Conservation (phyloP, 176 grass and related monocot species). For the Rhynchospora tenuis region DNA sequence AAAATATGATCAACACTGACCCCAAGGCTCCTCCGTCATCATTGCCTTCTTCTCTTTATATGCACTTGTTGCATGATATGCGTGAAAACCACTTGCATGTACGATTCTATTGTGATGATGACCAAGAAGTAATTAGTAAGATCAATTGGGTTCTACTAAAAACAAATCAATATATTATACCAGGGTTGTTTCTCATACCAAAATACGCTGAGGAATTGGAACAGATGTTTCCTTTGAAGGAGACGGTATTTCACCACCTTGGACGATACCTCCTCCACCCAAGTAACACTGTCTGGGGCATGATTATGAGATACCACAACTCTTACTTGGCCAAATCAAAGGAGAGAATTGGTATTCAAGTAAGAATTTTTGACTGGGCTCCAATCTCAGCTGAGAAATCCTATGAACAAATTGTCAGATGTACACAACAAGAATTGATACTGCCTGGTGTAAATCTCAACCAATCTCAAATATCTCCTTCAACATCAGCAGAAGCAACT, state of each 20-base stretch:
- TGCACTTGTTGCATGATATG: conserved; percentile 42
- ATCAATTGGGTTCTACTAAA: conserved; percentile 57
- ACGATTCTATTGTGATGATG: conserved; percentile 56
- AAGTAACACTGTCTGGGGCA: conserved; percentile 45
- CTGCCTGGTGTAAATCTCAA: conserved; percentile 32
- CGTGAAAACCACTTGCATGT: conserved; percentile 15
- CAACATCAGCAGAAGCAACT: neutral
- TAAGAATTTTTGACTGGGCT: conserved; percentile 20
- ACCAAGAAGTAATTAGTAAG: conserved; percentile 38
- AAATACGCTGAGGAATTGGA: conserved; percentile 46
- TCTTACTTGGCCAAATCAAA: conserved; percentile 39
- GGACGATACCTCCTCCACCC: conserved; percentile 62
- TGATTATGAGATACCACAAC: conserved; percentile 37
- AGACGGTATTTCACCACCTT: conserved; percentile 54
- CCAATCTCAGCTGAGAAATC: conserved; percentile 23
- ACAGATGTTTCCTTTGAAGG: conserved; percentile 50
- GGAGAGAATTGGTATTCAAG: conserved; percentile 45
- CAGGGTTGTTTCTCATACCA: conserved; percentile 46
- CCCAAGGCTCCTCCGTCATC: conserved; percentile 8
- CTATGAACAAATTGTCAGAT: conserved; percentile 31
- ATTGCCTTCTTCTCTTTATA: conserved; percentile 39
- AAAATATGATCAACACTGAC: conserved; percentile 9
- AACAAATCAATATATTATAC: conserved; percentile 49
- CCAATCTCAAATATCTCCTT: neutral
- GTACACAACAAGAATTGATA: conserved; percentile 33